A percentile compares a stretch with the other conserved stretches of the same genome.
These are phyloP conservation scores for Cicer cuneatum DNA, from an alignment of 306 rosid species.

Conservation along the genomic window DNA sequence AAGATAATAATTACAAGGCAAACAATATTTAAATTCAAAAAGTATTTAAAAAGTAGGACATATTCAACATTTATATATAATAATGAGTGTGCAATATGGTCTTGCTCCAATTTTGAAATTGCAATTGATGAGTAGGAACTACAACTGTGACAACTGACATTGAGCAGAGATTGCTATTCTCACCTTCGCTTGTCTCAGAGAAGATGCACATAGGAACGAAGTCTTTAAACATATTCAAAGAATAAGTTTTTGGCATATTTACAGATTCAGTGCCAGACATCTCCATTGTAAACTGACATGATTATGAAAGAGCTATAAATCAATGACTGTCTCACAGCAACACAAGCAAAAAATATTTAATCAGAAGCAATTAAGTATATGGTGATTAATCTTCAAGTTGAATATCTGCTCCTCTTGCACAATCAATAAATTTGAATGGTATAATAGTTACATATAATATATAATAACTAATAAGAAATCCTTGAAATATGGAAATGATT, in stretches of 20 bases:
- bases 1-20: slow-evolving; percentile 12
- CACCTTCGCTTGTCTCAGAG: slow-evolving; percentile 90
- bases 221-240: slow-evolving; percentile 90
- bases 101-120: slow-evolving; percentile 35
- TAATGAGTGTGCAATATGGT: slow-evolving; percentile 2
- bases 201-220: slow-evolving; percentile 94
- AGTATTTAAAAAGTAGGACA: slow-evolving; percentile 2
- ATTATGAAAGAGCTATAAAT: slow-evolving; percentile 42
- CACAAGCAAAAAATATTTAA: slow-evolving; percentile 15
- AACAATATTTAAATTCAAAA: background rate
- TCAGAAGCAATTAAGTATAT: slow-evolving; percentile 11
- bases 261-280: slow-evolving; percentile 70
- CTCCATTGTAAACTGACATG: slow-evolving; percentile 90
- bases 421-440: background rate
- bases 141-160: background rate
- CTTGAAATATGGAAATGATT: slow-evolving; percentile 14
- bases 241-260: slow-evolving; percentile 68
- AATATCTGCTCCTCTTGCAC: background rate
- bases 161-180: slow-evolving; percentile 41
- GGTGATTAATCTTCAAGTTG: slow-evolving; percentile 33
- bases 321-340: slow-evolving; percentile 21
- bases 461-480: background rate
- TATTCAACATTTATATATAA: background rate
- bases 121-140: slow-evolving; percentile 16
- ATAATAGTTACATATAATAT: slow-evolving; percentile 1